Conservation (phyloP, 768 basidiomycete species). For the Trichaptum fuscoviolaceum region DNA sequence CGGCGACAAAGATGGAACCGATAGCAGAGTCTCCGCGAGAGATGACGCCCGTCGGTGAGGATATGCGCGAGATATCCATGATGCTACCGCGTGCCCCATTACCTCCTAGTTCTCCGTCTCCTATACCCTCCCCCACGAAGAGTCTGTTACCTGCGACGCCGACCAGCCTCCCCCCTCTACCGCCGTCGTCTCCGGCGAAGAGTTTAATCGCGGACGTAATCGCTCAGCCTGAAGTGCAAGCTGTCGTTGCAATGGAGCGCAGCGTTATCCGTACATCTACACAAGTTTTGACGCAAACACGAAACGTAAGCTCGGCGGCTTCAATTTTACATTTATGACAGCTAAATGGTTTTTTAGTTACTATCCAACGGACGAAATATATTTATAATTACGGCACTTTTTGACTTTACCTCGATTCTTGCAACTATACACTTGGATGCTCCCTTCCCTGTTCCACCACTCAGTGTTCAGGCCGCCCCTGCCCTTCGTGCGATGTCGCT, state of each 20-base stretch:
- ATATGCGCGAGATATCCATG: slow-evolving; percentile 45
- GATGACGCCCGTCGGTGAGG: slow-evolving; percentile 40
- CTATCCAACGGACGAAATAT: slow-evolving; percentile 65
- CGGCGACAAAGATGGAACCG: neutral
- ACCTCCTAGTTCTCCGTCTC: neutral
- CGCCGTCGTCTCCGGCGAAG: slow-evolving; percentile 29
- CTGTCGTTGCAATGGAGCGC: slow-evolving; percentile 12
- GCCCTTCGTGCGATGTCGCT: slow-evolving; percentile 48
- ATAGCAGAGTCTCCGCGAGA: slow-evolving; percentile 24
- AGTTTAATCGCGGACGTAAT: slow-evolving; percentile 21
- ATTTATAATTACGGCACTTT: slow-evolving; percentile 46
- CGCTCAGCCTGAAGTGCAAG: slow-evolving; percentile 14
- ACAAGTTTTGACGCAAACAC: slow-evolving; percentile 7
- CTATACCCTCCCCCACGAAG: slow-evolving; percentile 26
- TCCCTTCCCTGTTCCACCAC: slow-evolving; percentile 45
- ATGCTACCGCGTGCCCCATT: slow-evolving; percentile 42
- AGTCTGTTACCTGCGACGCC: slow-evolving; percentile 24
- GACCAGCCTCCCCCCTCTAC: slow-evolving; percentile 35
- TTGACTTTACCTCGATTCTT: slow-evolving; percentile 52
- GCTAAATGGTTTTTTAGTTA: slow-evolving; percentile 31
- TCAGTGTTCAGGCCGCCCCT: slow-evolving; percentile 35
- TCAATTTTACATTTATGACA: neutral
- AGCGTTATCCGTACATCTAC: slow-evolving; percentile 3
- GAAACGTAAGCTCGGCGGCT: slow-evolving; percentile 4
- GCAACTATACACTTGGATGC: slow-evolving; percentile 26